Evolutionary conservation across 2,329 filamentous ascomycete genomes (phyloP).

Genomic region (Chaetomium sp.): DNA sequence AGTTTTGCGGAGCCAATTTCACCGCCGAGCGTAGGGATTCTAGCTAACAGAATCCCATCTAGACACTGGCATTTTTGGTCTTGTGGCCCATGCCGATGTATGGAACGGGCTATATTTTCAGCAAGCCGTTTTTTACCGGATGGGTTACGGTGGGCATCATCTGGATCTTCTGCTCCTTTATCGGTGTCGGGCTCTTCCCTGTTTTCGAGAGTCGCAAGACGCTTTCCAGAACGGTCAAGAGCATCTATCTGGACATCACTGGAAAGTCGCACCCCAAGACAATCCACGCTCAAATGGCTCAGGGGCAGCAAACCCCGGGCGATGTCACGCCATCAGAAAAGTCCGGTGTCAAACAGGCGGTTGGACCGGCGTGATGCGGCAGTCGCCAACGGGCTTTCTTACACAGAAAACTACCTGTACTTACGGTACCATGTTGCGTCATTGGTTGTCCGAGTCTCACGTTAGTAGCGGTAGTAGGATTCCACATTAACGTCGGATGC

Average conservation of each 20-base stretch:
- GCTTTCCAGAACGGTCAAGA: constrained; percentile 60
- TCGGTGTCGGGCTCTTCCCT: constrained; percentile 79
- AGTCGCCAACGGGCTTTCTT: neutral
- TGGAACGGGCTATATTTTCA: constrained; percentile 78
- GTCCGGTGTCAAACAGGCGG: constrained; percentile 29
- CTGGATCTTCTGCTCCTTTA: constrained; percentile 74
- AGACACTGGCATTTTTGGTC: constrained; percentile 70
- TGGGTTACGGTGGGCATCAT: constrained; percentile 78
- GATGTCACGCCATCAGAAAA: constrained; percentile 36
- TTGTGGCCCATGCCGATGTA: constrained; percentile 95
- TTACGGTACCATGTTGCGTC: neutral
- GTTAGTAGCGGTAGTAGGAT: no score
- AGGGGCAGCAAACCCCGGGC: constrained; percentile 30
- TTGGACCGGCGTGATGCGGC: constrained; percentile 1
- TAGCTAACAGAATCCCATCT: neutral
- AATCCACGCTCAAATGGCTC: constrained; percentile 36
- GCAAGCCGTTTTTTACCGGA: constrained; percentile 78
- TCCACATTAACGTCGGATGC: no score
- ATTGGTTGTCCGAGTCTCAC: neutral
- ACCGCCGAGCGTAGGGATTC: neutral
- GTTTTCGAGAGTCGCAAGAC: constrained; percentile 76
- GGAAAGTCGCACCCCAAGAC: constrained; percentile 44
- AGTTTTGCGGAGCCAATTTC: constrained; percentile 10
- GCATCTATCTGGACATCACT: constrained; percentile 63
- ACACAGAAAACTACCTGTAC: neutral